phyloP scores from a whole-genome alignment of 108 stramenopile species.

The Cyclostephanos tholiformis region DNA sequence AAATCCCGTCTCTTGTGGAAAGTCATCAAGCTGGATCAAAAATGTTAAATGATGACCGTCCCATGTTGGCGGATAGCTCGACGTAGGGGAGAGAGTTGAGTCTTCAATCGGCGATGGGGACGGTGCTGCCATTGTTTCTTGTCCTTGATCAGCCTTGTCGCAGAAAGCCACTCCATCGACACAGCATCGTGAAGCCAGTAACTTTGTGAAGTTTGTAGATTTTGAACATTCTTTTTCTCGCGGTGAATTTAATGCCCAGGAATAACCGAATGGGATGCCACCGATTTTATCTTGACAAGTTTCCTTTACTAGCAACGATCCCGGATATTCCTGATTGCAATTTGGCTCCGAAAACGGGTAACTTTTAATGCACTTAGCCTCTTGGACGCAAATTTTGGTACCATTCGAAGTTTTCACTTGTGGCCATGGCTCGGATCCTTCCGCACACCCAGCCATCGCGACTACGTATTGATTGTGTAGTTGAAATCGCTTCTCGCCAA shows the following conservation, averaged over 20 bases:
- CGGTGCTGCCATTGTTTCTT: too few species aligned
- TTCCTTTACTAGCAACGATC: constrained; percentile 22
- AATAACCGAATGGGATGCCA: constrained; percentile 26
- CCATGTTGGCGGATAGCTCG: constrained; percentile 13
- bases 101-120: neutral
- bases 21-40: constrained; percentile 15
- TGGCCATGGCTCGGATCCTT: constrained; percentile 30
- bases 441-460: constrained; percentile 27
- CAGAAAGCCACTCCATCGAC: constrained; percentile 29
- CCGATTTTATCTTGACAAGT: constrained; percentile 31
- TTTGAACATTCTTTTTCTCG: constrained; percentile 27
- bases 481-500: constrained; percentile 27
- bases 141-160: neutral
- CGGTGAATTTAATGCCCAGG: constrained; percentile 20
- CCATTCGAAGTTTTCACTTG: constrained; percentile 16
- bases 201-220: constrained; percentile 7
- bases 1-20: constrained; percentile 22
- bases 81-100: constrained; percentile 13
- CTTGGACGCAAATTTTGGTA: constrained; percentile 16
- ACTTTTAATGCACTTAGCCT: constrained; percentile 24
- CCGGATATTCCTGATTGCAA: constrained; percentile 20
- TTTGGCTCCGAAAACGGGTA: constrained; percentile 22
- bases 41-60: constrained; percentile 13
- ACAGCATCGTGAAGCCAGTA: constrained; percentile 25
- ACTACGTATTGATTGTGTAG: constrained; percentile 33